Evolutionary conservation across 2,329 filamentous ascomycete species (phyloP).

Genomic region (Dryadomyces quercivorus): DNA sequence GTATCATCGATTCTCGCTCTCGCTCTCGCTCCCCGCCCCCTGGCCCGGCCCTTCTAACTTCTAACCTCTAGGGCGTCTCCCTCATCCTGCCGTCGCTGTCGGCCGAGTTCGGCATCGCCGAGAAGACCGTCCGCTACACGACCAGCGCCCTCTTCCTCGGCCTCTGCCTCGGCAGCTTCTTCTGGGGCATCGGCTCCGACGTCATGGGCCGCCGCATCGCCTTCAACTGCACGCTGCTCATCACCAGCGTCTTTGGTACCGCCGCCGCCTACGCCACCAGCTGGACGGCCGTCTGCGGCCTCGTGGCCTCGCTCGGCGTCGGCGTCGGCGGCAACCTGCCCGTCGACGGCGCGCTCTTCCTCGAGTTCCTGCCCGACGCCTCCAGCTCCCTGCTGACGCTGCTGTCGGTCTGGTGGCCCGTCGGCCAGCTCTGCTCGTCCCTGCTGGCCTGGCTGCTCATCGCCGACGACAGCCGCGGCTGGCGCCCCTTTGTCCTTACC

Average conservation of each 20-base stretch:
- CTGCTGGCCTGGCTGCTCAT: slow-evolving; percentile 67
- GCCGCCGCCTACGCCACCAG: slow-evolving; percentile 53
- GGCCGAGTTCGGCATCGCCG: slow-evolving; percentile 57
- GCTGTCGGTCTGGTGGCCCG: slow-evolving; percentile 77
- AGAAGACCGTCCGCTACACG: slow-evolving; percentile 65
- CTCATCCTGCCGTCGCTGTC: slow-evolving; percentile 65
- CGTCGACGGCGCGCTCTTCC: slow-evolving; percentile 68
- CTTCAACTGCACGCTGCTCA: slow-evolving; percentile 68
- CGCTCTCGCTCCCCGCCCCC: no score
- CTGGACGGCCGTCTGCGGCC: slow-evolving; percentile 51
- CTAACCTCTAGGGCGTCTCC: slow-evolving; percentile 58
- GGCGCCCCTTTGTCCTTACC: slow-evolving; percentile 61
- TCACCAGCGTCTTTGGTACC: slow-evolving; percentile 64
- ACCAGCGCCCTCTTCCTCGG: slow-evolving; percentile 67
- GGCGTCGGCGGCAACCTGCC: slow-evolving; percentile 67
- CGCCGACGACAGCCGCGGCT: slow-evolving; percentile 51
- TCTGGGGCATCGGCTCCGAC: slow-evolving; percentile 73
- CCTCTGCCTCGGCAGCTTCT: slow-evolving; percentile 63
- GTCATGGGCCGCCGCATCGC: slow-evolving; percentile 66
- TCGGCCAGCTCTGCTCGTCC: slow-evolving; percentile 65
- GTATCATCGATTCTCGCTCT: slow-evolving; percentile 16
- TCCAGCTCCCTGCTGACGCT: slow-evolving; percentile 65
- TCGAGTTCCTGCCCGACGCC: slow-evolving; percentile 70
- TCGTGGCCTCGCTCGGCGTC: slow-evolving; percentile 51
- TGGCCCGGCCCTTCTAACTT: neutral